Base-by-base conservation (phyloP, 345 rosid genomes). In the Geranium rotundifolium region DNA sequence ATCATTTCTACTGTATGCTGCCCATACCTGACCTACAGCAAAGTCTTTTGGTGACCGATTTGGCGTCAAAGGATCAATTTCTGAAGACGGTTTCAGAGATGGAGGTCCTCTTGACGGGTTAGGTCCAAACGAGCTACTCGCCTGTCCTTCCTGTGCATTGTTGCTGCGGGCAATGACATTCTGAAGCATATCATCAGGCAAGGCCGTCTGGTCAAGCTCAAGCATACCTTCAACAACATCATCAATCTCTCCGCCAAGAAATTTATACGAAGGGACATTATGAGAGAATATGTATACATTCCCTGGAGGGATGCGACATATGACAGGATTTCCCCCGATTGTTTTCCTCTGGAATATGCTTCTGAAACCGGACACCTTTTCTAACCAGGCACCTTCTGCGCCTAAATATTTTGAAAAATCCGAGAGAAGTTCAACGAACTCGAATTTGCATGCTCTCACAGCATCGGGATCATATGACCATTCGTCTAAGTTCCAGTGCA, bases 331-430 rank as follows among this genome's bases (percentile, higher is more conserved):
- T 52, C 67, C 71, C 34, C 61, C 64, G 5, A 49, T 57, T 66
- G 17, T 62, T 17, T 65, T 57, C 60, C 68, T 67, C 46, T 30
- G 54, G 57, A 61, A 67, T 64, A 72, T 49, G 20, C 46, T 37
- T 31, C 10, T 67, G 59, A 63, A 72, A 59, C 71, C 71, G 19
- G 59, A 17, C 16, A 63, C 65, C 15, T 63, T 67, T 2, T n/a
- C 66, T 54, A 72, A 20, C n/a, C 54, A 58, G 5, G 54, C 29
- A 23, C 23, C 71, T 1, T 65, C 49, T 7, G 58, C 46, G 30
- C 71, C 69, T 17, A 16, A 20, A 30, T 29, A 61, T 67, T 67
- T 65, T 20, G 68, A 67, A 37, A 65, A 72, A 18, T 61, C 68
- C 29, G 61, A 54, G 14, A 60, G 19, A 19, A 72, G 37, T 65